These are phyloP conservation scores for Starmera stellimalicola DNA, from an alignment of 1,139 yeast species.

Conservation along the genomic window DNA sequence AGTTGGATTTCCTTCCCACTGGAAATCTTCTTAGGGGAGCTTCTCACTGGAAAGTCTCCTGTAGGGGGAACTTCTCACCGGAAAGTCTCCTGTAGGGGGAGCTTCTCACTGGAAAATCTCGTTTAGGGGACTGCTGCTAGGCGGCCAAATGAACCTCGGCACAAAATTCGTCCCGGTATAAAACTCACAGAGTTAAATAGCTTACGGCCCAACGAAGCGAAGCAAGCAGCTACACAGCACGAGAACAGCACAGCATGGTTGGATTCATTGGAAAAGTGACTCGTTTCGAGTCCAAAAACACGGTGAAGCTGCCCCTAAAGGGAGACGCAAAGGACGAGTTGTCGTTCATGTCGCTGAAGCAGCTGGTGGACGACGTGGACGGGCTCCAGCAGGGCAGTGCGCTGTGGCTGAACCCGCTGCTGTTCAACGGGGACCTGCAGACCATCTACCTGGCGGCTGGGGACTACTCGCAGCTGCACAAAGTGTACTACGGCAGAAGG, in stretches of 20 bases:
- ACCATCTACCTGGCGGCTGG: slow-evolving; percentile 57
- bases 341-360: slow-evolving; percentile 24
- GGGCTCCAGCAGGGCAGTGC: slow-evolving; percentile 34
- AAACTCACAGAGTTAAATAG: too few species aligned
- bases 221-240: too few species aligned
- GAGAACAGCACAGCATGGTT: slow-evolving; percentile 12
- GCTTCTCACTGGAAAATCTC: too few species aligned
- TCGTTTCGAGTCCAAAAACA: slow-evolving; percentile 15
- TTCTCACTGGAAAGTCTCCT: too few species aligned
- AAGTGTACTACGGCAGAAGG: slow-evolving; percentile 72
- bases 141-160: too few species aligned
- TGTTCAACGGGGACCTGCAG: slow-evolving; percentile 71
- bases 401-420: slow-evolving; percentile 51
- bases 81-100: too few species aligned
- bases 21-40: too few species aligned
- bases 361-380: slow-evolving; percentile 36
- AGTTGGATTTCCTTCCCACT: too few species aligned
- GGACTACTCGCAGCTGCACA: slow-evolving; percentile 40
- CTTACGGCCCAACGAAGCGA: too few species aligned
- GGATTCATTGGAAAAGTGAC: slow-evolving; percentile 26
- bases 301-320: slow-evolving; percentile 33
- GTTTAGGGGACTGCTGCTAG: too few species aligned
- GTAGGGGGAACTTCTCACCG: too few species aligned
- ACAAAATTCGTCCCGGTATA: too few species aligned
- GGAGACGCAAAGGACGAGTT: slow-evolving; percentile 18